Base-by-base conservation (phyloP, 164 flowering plant genomes). In the Dillenia suffruticosa region DNA sequence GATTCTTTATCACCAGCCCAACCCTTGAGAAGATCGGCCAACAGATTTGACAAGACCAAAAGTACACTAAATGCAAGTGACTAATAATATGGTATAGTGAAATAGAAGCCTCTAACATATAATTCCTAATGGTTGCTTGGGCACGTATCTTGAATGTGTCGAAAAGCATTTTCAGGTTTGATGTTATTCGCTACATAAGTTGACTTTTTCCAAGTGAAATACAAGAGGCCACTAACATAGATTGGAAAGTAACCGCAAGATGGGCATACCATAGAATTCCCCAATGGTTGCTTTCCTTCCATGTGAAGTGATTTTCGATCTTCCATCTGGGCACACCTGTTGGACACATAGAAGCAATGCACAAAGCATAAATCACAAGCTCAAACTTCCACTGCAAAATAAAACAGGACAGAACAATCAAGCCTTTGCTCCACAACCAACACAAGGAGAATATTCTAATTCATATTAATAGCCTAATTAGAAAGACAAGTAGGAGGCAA, bases 221-320 rank as follows among this genome's bases (percentile, higher is more conserved):
- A 32, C 40, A 32, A 32, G 40, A 32, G 40, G 40, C 40, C 40
- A 4, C 40, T 49, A 10, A 50, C 13, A 47, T 4, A 32, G 0
- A 22, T 9, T 9, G 26, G 22, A 44, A 32, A 13, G 44, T 10
- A 56, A 14, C 6, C 2, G 58, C 19, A 12, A 17, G 17, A 24
- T 44, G 40, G 46, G 62, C 80, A 47, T 43, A 89, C 96, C 82
- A 68, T 86, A 89, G 58, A 89, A 89, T 24, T 89, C 92, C 59
- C 71, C 72, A 54, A 89, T 69, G 2, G 84, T 76, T 47, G 96
- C 96, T 63, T 82, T 86, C 69, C 92, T 83, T 62, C 86, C 96
- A 60, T 63, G 68, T 3, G 67, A 64, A 32, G 89, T 65, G 12
- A 77, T 54, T 8, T 44, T 77, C 13, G 70, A 71, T 53, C 76